Evolutionary conservation across 306 rosid genomes (phyloP), one percentile per base, ranked within the genome.

Genomic region (Cucumis cinereus): DNA sequence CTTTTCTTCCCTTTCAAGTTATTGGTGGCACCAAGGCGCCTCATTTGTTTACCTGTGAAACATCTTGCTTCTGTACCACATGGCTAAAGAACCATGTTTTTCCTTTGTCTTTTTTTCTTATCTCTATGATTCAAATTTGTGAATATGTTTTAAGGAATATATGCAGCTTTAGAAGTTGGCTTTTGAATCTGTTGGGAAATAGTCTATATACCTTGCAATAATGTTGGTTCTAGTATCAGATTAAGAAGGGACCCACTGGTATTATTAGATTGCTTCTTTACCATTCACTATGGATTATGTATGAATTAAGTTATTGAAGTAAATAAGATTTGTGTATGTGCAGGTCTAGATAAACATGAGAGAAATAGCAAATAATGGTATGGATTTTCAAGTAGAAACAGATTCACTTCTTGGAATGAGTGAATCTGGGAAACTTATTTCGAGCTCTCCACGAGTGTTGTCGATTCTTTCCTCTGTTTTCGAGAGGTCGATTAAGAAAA

Each of bases 401-500:
- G 83, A 15, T 82, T 75, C 77, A 11, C 66, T 79, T 45, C 54
- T 82, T 45, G 88, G 84, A 49, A 60, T 75, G 75, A 72, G 40
- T 20, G 77, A 75, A 35, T 53, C 74, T 14, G 82, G 78, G 43
- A 59, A 63, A 7, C 60, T 41, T 19, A 52, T 38, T 59, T 58
- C 77, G 10, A 64, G 35, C 35, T 58, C 78, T 50, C 90, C 92
- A 10, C 62, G 54, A 56, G 83, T 81, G 66, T 13, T 91, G 52
- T 56, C 69, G 4, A 71, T 69, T 24, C 22, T 85, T 74, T 85
- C 83, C 49, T 84, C 66, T 6, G 15, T 81, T 72, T 83, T 82
- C n/a, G 90, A 88, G 82, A 85, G 71, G 81, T 49, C 78, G 13
- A 83, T 89, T 57, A 17, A 36, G 74, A 85, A 73, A 78, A 89